Conservation (phyloP, 176 grass and related monocot genomes). For the Saccharum officinarum region DNA sequence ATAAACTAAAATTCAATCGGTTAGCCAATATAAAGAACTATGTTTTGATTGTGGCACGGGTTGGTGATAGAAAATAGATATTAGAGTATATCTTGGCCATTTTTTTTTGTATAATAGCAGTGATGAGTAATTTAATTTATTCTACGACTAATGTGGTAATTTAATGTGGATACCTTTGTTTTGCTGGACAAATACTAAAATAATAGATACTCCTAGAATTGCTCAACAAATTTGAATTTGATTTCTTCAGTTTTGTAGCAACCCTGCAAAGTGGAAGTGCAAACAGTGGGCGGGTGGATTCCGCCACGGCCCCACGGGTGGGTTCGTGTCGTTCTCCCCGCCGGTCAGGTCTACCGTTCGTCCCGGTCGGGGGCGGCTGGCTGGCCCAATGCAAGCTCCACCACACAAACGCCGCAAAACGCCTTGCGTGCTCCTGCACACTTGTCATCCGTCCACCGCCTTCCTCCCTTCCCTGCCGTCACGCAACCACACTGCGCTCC, state of each 20-base stretch:
- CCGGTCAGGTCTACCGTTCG: background rate
- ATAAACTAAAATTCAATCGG: too few relatives aligned
- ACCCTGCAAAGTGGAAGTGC: background rate
- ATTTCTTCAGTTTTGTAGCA: background rate
- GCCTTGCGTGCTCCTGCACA: conserved; percentile 11
- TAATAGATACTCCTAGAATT: background rate
- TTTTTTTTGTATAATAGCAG: background rate
- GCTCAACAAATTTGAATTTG: conserved; percentile 35
- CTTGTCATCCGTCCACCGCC: background rate
- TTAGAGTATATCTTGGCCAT: background rate
- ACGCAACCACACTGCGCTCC: conserved; percentile 20
- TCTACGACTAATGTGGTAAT: background rate
- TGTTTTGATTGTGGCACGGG: too few relatives aligned
- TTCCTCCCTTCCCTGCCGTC: conserved; percentile 28
- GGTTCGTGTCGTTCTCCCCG: conserved; percentile 30
- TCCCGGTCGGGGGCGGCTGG: background rate
- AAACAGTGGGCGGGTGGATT: conserved; percentile 6
- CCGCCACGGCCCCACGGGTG: background rate
- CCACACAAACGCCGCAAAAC: conserved; percentile 40
- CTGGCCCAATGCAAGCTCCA: conserved; percentile 31
- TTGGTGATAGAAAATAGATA: too few relatives aligned
- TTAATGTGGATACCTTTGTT: background rate
- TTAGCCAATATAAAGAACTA: too few relatives aligned
- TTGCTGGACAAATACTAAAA: background rate
- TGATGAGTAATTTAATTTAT: background rate